A percentile compares a stretch with the other conserved stretches of the same genome.
Conservation (phyloP, 2,329 filamentous ascomycete species). For the Lasiodiplodia hormozganensis region DNA sequence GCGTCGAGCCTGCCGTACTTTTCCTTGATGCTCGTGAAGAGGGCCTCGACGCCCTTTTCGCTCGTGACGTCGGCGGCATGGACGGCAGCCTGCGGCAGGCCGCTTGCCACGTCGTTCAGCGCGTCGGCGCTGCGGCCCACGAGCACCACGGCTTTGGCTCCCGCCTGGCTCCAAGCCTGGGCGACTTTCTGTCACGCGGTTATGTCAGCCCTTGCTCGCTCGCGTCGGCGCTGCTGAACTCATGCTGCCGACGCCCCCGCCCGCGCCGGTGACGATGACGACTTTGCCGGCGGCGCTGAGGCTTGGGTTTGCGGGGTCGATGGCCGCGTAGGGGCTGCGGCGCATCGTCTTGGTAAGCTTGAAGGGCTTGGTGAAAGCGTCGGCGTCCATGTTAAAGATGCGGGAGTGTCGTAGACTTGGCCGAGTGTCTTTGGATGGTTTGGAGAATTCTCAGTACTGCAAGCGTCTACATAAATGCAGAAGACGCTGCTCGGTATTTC, state of each 20-base stretch:
- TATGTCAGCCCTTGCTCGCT: neutral
- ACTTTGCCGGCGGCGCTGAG: slow-evolving; percentile 34
- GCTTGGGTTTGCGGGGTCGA: slow-evolving; percentile 33
- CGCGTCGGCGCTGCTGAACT: neutral
- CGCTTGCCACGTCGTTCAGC: slow-evolving; percentile 30
- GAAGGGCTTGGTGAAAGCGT: slow-evolving; percentile 35
- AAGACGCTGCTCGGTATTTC: neutral
- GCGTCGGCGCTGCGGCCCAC: slow-evolving; percentile 36
- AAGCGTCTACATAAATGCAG: neutral
- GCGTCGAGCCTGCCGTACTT: slow-evolving; percentile 37
- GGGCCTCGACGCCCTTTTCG: slow-evolving; percentile 30
- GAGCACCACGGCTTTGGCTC: slow-evolving; percentile 41
- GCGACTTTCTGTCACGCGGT: slow-evolving; percentile 33
- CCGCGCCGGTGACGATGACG: slow-evolving; percentile 37
- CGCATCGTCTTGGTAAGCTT: slow-evolving; percentile 36
- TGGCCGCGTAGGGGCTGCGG: slow-evolving; percentile 34
- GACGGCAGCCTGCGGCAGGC: slow-evolving; percentile 30
- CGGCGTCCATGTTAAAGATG: slow-evolving; percentile 28
- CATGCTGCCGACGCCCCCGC: slow-evolving; percentile 41
- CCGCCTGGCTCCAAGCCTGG: slow-evolving; percentile 38
- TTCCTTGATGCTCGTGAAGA: slow-evolving; percentile 32
- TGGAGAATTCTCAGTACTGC: neutral
- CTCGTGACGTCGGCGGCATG: slow-evolving; percentile 32
- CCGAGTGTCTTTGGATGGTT: neutral
- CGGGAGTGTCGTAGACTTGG: neutral